Percentiles rank a stretch among this genome's conserved stretches.
Evolutionary conservation across 495 filamentous ascomycete species (phyloP).

Genomic region (Umbilicaria muhlenbergii): DNA sequence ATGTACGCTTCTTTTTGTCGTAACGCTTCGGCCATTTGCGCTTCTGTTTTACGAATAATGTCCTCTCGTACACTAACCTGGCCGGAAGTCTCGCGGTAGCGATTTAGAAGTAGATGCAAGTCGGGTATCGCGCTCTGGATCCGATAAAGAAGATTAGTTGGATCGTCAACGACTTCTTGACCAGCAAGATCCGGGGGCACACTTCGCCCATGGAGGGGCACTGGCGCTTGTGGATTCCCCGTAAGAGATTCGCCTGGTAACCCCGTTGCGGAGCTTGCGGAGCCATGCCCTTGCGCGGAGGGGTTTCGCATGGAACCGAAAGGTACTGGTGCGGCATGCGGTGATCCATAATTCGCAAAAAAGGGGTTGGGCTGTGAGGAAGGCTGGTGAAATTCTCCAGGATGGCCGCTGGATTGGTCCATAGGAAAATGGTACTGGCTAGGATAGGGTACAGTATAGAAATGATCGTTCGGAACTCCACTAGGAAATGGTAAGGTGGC

Average conservation of each 20-base stretch:
- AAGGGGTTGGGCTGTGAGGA: neutral
- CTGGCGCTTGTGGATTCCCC: neutral
- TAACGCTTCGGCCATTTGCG: constrained; percentile 29
- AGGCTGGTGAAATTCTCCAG: constrained; percentile 1
- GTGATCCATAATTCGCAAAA: constrained; percentile 8
- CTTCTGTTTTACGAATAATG: constrained; percentile 30
- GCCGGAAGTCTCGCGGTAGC: constrained; percentile 29
- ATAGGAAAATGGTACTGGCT: constrained; percentile 1
- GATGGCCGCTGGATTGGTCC: constrained; percentile 2
- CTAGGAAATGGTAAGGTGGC: neutral
- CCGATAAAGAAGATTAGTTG: constrained; percentile 24
- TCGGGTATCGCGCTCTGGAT: constrained; percentile 36
- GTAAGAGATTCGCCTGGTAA: neutral
- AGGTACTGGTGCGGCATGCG: neutral
- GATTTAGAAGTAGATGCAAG: constrained; percentile 29
- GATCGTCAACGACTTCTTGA: constrained; percentile 1
- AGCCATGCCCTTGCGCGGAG: neutral
- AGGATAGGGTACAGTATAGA: neutral
- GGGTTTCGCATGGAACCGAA: neutral
- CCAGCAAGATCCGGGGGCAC: neutral
- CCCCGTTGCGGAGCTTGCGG: neutral
- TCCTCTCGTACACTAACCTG: constrained; percentile 28
- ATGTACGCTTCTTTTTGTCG: constrained; percentile 39
- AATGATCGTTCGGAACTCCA: neutral
- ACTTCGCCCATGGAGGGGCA: neutral